Percentiles rank a stretch among this genome's conserved stretches.
Evolutionary conservation across 1,284 basidiomycete genomes (phyloP).

Genomic region (Ustilago lituana): DNA sequence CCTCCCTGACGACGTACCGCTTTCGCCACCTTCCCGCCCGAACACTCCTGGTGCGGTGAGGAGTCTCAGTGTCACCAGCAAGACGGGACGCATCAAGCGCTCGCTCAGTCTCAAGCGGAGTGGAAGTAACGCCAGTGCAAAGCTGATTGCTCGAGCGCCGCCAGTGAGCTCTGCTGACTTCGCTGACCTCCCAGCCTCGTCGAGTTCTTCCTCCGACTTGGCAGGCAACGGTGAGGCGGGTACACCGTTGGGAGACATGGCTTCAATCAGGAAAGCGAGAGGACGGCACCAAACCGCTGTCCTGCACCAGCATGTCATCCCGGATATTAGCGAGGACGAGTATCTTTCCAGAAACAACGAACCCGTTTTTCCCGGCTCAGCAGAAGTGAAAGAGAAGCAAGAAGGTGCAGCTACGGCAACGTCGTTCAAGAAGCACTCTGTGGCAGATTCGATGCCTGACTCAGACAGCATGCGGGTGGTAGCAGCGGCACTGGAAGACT

Average conservation of each 20-base stretch:
- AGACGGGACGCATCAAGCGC: conserved; percentile 33
- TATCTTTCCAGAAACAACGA: conserved; percentile 18
- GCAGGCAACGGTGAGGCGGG: conserved; percentile 1
- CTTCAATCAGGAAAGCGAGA: conserved; percentile 34
- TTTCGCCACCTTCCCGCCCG: conserved; percentile 4
- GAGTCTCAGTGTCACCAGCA: conserved; percentile 29
- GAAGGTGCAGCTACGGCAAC: conserved; percentile 2
- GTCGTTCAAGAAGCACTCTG: conserved; percentile 8
- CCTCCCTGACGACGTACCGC: conserved; percentile 13
- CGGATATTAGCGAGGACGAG: conserved; percentile 36
- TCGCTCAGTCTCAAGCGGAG: conserved; percentile 46
- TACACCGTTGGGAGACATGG: conserved; percentile 21
- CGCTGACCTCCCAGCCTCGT: conserved; percentile 28
- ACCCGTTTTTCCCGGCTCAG: background rate
- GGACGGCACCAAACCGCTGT: conserved; percentile 20
- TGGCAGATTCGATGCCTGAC: conserved; percentile 18
- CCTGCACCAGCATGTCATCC: conserved; percentile 9
- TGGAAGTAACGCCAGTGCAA: conserved; percentile 24
- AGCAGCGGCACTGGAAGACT: conserved; percentile 25
- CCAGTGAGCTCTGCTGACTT: conserved; percentile 51
- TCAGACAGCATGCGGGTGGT: conserved; percentile 41
- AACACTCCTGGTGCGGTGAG: conserved; percentile 16
- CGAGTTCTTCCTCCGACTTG: conserved; percentile 23
- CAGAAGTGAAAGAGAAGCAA: background rate
- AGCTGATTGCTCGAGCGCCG: conserved; percentile 41